Base-by-base conservation (phyloP, 768 basidiomycete species). In the Suillus placidus region DNA sequence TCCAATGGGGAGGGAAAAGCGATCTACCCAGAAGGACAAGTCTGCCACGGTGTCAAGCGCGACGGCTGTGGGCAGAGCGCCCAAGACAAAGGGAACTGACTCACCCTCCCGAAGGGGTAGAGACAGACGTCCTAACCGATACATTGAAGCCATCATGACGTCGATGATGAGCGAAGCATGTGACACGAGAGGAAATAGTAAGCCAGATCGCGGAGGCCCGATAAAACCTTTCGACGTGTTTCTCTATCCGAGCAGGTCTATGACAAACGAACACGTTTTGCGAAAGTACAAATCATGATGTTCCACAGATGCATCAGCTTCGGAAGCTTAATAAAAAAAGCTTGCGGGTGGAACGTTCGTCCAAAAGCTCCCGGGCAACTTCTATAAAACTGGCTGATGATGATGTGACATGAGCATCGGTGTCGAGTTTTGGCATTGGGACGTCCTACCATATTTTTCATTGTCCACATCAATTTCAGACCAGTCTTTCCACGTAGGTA, bases 351-450 rank as follows among this genome's bases (percentile, higher is more conserved):
- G n/a, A 47, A 13, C 5, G n/a, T 47, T 23, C 23, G 45, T 23
- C n/a, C 20, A n/a, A n/a, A 20, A 45, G 4, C 43, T 45, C 20
- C 45, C 45, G 6, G n/a, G 4, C 7, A 45, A 47, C 45, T 47
- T n/a, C n/a, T n/a, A n/a, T n/a, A n/a, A n/a, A n/a, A n/a, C 63
- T 67, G 35, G 68, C n/a, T 42, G 37, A 70, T 57, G 20, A 71
- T 56, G 26, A 63, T 49, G 23, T 68, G n/a, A 32, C 43, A 32
- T 43, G 23, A 26, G 14, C 10, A n/a, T 64, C 23, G 18, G 20
- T 45, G 37, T 56, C 14, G 18, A 12, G n/a, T 20, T 37, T 26
- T 49, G 18, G 26, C 37, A 32, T 26, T 14, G 23, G 16, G 26
- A 54, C 20, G 26, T 40, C n/a, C 8, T 54, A 62, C 66, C 68